Evolutionary conservation across 345 rosid species (phyloP).

Genomic region (Raphanus sativus): DNA sequence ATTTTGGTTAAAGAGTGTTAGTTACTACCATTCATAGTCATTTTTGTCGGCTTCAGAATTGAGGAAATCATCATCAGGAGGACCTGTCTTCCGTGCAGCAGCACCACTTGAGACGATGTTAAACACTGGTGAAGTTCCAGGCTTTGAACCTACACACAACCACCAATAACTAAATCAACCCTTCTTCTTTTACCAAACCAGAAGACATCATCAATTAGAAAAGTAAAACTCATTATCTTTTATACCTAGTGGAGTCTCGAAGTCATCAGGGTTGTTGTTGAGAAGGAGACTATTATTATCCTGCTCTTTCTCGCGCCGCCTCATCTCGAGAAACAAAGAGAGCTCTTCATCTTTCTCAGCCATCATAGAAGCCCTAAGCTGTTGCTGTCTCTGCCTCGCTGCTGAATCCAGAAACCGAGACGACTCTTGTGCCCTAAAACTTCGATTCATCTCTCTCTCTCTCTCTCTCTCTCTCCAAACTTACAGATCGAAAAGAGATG

Average conservation of each 20-base stretch:
- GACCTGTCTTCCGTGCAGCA: conserved; percentile 53
- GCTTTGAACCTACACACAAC: conserved; percentile 64
- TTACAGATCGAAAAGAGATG: conserved; percentile 34
- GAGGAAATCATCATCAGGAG: conserved; percentile 90
- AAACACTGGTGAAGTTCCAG: conserved; percentile 81
- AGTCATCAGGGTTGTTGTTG: conserved; percentile 58
- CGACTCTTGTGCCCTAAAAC: conserved; percentile 81
- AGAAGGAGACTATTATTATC: conserved; percentile 47
- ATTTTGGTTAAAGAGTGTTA: neutral
- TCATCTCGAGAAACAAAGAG: conserved; percentile 90
- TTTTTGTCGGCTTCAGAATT: conserved; percentile 87
- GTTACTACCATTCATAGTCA: conserved; percentile 87
- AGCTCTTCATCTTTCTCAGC: conserved; percentile 95
- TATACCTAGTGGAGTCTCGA: conserved; percentile 72
- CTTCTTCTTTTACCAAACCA: neutral
- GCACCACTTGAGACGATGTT: conserved; percentile 61
- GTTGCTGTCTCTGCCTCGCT: conserved; percentile 75
- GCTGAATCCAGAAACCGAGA: conserved; percentile 70
- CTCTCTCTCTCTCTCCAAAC: neutral
- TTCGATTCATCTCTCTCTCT: conserved; percentile 68
- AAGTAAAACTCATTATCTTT: no score
- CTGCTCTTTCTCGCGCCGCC: conserved; percentile 78
- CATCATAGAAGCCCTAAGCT: conserved; percentile 74
- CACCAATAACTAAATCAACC: neutral
- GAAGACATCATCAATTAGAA: neutral